These are phyloP conservation scores for Magnusiomyces magnusii DNA, from an alignment of 1,139 yeast species.

Conservation along the genomic window DNA sequence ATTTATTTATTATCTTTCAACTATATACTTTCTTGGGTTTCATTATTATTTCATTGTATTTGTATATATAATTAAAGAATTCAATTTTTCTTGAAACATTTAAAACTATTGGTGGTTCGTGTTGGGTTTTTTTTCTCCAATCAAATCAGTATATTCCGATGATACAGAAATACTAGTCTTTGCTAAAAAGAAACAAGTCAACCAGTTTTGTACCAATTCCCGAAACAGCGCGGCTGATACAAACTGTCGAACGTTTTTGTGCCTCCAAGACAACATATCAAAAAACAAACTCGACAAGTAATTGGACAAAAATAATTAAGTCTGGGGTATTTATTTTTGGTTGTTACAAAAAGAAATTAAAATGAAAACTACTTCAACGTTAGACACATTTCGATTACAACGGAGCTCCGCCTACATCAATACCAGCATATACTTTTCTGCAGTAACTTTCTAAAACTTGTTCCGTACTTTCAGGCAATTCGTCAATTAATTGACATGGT, in stretches of 20 bases:
- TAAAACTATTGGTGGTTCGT: no score
- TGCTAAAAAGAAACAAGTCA: no score
- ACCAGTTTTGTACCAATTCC: no score
- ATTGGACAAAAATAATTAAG: no score
- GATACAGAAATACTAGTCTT: no score
- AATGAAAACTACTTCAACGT: not conserved
- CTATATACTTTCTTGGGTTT: not conserved
- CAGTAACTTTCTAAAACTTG: slow-evolving; percentile 32
- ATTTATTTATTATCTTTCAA: not conserved
- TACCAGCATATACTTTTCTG: slow-evolving; percentile 29
- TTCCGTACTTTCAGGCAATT: slow-evolving; percentile 33
- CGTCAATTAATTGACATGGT: slow-evolving; percentile 23
- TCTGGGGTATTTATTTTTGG: not conserved
- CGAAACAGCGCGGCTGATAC: not conserved
- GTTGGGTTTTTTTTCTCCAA: not conserved
- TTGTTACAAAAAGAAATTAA: no score
- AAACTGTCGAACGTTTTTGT: not conserved
- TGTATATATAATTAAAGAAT: no score
- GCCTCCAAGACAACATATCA: not conserved
- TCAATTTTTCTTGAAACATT: no score
- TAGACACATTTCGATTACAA: not conserved
- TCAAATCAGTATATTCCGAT: no score
- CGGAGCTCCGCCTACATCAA: slow-evolving; percentile 19
- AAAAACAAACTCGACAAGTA: not conserved
- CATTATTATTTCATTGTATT: not conserved